phyloP scores from a whole-genome alignment of 805 yeast species.

The Ogataea nitratoaversa region DNA sequence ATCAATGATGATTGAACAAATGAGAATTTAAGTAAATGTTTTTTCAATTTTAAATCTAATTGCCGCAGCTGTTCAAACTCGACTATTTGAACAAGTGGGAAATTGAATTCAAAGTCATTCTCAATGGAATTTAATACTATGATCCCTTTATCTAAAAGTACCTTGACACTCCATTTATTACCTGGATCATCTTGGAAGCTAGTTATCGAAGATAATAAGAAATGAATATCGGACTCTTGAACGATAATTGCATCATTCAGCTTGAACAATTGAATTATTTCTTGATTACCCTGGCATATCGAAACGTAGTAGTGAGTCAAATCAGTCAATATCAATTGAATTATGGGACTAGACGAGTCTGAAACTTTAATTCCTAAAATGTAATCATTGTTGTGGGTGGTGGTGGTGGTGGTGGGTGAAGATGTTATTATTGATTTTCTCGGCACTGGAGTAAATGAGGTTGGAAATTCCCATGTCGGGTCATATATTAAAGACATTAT shows the following conservation, averaged over 20 bases:
- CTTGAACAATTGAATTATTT: neutral
- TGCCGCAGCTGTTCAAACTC: neutral
- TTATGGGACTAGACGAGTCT: neutral
- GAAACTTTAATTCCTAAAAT: neutral
- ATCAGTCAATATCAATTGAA: conserved; percentile 1
- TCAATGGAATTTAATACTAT: neutral
- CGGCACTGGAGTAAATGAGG: neutral
- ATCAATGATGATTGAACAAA: conserved; percentile 11
- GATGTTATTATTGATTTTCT: too few species aligned
- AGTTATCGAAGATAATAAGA: neutral
- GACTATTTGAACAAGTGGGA: conserved; percentile 5
- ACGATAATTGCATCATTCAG: conserved; percentile 1
- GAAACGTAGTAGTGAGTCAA: conserved; percentile 1
- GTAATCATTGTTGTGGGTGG: neutral
- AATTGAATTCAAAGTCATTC: conserved; percentile 10
- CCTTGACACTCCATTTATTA: neutral
- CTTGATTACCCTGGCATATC: neutral
- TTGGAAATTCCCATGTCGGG: neutral
- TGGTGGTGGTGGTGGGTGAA: neutral
- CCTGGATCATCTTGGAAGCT: neutral
- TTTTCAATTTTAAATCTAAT: conserved; percentile 2
- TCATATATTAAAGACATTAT: neutral
- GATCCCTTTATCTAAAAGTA: neutral
- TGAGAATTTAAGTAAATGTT: conserved; percentile 6
- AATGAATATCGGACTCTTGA: neutral